A percentile compares a stretch with the other conserved stretches of the same genome.
These are phyloP conservation scores for Leccinum insigne DNA, from an alignment of 1,284 basidiomycete species.

Conservation along the genomic window DNA sequence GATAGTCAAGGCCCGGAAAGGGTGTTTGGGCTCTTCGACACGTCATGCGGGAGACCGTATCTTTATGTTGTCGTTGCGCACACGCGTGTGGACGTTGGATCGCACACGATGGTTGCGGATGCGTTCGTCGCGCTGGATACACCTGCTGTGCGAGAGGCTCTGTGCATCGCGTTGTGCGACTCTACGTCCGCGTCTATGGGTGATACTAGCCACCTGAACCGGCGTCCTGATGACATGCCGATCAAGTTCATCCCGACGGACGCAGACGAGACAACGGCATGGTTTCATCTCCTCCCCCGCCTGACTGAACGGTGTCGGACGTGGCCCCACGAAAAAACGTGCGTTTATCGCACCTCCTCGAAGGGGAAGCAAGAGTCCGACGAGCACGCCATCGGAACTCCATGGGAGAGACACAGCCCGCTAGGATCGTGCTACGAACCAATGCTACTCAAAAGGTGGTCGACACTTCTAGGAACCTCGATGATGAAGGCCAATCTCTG, in stretches of 20 bases:
- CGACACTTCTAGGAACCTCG: conserved; percentile 66
- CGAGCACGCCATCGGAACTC: neutral
- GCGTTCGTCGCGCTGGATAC: conserved; percentile 40
- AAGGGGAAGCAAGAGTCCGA: neutral
- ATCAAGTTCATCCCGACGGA: conserved; percentile 11
- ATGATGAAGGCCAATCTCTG: conserved; percentile 92
- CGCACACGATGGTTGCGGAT: conserved; percentile 47
- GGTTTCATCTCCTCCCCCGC: conserved; percentile 49
- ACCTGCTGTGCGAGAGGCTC: neutral
- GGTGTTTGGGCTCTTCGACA: conserved; percentile 36
- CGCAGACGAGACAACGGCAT: conserved; percentile 37
- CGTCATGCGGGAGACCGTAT: conserved; percentile 24
- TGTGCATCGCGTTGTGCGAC: neutral
- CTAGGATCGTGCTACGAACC: conserved; percentile 86
- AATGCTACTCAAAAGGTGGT: conserved; percentile 78
- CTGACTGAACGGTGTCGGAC: conserved; percentile 52
- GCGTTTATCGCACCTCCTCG: conserved; percentile 36
- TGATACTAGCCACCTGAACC: neutral
- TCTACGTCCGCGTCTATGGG: neutral
- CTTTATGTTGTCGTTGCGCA: conserved; percentile 41
- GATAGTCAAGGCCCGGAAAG: neutral
- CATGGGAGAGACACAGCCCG: conserved; percentile 3
- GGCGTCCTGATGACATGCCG: conserved; percentile 3
- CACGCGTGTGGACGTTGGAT: conserved; percentile 43
- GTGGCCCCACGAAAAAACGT: conserved; percentile 47